Percentiles rank a stretch among this genome's conserved stretches.
Evolutionary conservation across 495 filamentous ascomycete species (phyloP).

Genomic region (Filosporella fistucella): DNA sequence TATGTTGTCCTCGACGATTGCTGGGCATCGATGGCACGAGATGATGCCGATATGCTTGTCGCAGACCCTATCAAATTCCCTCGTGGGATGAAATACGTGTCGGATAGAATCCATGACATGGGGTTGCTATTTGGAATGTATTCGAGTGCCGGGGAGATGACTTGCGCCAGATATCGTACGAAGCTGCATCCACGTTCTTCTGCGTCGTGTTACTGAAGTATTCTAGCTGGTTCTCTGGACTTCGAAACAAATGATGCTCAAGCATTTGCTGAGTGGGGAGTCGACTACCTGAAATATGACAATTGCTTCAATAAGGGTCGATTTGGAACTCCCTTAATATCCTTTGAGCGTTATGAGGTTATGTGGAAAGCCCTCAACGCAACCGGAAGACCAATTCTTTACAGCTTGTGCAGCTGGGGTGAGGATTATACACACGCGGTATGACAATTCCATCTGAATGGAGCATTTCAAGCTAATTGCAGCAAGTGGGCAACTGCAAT

Average conservation of each 20-base stretch:
- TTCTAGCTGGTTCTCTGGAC: slow-evolving; percentile 28
- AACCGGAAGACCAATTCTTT: slow-evolving; percentile 18
- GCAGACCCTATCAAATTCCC: slow-evolving; percentile 23
- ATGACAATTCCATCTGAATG: too few relatives aligned
- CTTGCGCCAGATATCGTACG: slow-evolving; percentile 29
- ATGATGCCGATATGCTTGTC: slow-evolving; percentile 14
- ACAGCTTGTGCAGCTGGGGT: slow-evolving; percentile 31
- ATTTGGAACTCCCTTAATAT: slow-evolving; percentile 37
- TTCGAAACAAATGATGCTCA: slow-evolving; percentile 41
- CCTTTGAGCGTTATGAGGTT: slow-evolving; percentile 29
- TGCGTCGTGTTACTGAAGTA: background rate
- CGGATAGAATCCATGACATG: slow-evolving; percentile 24
- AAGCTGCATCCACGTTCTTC: too few relatives aligned
- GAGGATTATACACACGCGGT: slow-evolving; percentile 30
- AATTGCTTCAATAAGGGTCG: slow-evolving; percentile 45
- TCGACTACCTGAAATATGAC: slow-evolving; percentile 46
- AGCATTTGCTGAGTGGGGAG: slow-evolving; percentile 37
- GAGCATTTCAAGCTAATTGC: slow-evolving; percentile 19
- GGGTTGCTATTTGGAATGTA: slow-evolving; percentile 33
- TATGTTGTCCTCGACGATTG: slow-evolving; percentile 55
- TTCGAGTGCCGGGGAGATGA: slow-evolving; percentile 27
- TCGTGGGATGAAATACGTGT: slow-evolving; percentile 24
- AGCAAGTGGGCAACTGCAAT: slow-evolving; percentile 40
- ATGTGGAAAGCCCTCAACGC: slow-evolving; percentile 28
- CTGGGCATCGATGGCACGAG: slow-evolving; percentile 38